Percentiles rank a stretch among this genome's conserved stretches.
Evolutionary conservation across 352 stramenopile genomes (phyloP).

Genomic region (Phytophthora citricola): DNA sequence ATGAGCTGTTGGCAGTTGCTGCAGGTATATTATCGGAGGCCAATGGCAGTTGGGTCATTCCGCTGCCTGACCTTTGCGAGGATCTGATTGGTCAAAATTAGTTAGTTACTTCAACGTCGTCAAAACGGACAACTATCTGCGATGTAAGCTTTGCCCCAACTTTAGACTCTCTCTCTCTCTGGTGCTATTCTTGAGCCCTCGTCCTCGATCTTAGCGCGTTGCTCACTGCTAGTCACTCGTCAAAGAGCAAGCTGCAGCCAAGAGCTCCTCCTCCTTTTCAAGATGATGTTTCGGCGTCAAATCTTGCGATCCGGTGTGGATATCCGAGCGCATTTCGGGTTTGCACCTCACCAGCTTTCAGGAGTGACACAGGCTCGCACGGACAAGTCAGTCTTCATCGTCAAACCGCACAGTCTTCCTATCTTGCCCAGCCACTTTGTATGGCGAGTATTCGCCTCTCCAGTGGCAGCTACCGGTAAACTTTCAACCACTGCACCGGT

Average conservation of each 20-base stretch:
- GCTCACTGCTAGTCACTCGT: constrained; percentile 6
- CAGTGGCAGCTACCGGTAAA: constrained; percentile 1
- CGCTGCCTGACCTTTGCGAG: neutral
- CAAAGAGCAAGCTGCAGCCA: constrained; percentile 5
- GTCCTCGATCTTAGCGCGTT: constrained; percentile 2
- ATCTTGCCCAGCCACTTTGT: constrained; percentile 25
- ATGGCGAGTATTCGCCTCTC: constrained; percentile 23
- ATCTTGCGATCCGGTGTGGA: constrained; percentile 16
- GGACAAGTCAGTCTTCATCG: constrained; percentile 16
- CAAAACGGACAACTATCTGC: neutral
- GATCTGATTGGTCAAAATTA: neutral
- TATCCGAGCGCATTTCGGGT: constrained; percentile 24
- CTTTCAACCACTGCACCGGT: constrained; percentile 4
- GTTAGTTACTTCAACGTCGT: constrained; percentile 1
- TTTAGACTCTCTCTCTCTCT: constrained; percentile 4
- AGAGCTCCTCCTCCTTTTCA: constrained; percentile 1
- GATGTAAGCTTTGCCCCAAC: neutral
- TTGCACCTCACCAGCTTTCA: constrained; percentile 33
- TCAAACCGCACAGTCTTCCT: constrained; percentile 26
- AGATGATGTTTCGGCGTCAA: constrained; percentile 23
- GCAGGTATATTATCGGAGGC: too few species aligned
- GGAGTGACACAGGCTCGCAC: constrained; percentile 18
- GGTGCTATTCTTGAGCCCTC: constrained; percentile 22
- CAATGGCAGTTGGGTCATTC: neutral
- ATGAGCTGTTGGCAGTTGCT: constrained; percentile 9